These are phyloP conservation scores for Gremmenia infestans DNA, from an alignment of 2,329 filamentous ascomycete genomes.

Conservation along the genomic window DNA sequence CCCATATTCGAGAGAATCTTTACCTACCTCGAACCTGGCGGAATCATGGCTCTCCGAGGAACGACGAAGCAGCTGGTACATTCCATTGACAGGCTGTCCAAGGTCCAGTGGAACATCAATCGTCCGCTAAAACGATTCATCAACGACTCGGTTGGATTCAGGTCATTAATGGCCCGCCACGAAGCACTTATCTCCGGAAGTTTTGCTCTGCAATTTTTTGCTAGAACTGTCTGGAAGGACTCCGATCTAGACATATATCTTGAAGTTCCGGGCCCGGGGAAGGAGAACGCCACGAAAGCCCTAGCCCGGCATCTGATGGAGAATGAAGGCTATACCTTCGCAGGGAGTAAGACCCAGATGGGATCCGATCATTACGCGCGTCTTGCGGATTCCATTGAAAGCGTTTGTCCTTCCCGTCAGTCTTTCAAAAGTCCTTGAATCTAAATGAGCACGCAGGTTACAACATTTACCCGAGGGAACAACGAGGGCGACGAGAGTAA, in stretches of 20 bases:
- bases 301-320: background rate
- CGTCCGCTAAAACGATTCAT: background rate
- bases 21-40: background rate
- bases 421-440: background rate
- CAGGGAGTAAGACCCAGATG: too few relatives aligned
- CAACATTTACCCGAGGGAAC: background rate
- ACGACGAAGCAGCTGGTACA: background rate
- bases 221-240: constrained; percentile 2
- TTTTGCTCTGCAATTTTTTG: constrained; percentile 11
- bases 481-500: background rate
- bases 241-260: constrained; percentile 9
- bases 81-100: background rate
- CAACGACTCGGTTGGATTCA: background rate
- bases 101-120: constrained; percentile 1
- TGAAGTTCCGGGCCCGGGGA: background rate
- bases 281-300: background rate
- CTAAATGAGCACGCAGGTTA: background rate
- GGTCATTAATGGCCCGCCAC: background rate
- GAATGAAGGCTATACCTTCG: background rate
- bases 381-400: background rate
- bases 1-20: background rate
- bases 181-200: constrained; percentile 7
- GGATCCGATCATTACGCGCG: background rate
- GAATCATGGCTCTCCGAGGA: background rate
- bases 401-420: background rate